Evolutionary conservation across 805 yeast genomes (phyloP).

Genomic region (Wickerhamomyces queroliae): DNA sequence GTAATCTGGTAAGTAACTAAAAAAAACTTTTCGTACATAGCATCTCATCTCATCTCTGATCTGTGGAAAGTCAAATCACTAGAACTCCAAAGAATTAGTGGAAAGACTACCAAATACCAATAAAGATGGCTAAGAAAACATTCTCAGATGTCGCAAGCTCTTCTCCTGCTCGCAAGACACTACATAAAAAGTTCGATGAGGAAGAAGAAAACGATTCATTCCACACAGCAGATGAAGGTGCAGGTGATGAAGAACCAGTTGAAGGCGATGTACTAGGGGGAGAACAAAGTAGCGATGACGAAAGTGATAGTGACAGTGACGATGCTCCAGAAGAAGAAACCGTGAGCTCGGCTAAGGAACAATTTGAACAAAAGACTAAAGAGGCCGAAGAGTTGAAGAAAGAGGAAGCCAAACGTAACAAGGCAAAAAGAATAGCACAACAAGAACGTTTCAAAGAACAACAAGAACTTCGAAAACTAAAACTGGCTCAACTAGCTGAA

Average conservation of each 20-base stretch:
- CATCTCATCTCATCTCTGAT: no score
- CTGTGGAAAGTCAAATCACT: neutral
- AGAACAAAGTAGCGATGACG: slow-evolving; percentile 12
- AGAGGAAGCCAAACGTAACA: slow-evolving; percentile 18
- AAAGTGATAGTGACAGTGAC: slow-evolving; percentile 26
- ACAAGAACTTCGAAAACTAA: slow-evolving; percentile 17
- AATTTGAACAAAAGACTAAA: slow-evolving; percentile 20
- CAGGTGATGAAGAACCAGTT: slow-evolving; percentile 4
- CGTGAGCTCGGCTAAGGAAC: slow-evolving; percentile 20
- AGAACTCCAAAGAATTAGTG: neutral
- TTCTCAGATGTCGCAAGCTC: neutral
- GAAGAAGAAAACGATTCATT: slow-evolving; percentile 13
- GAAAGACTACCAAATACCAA: neutral
- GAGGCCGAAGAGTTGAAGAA: slow-evolving; percentile 22
- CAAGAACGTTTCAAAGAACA: slow-evolving; percentile 18
- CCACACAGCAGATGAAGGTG: slow-evolving; percentile 15
- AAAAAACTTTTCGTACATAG: no score
- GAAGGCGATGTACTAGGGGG: slow-evolving; percentile 5
- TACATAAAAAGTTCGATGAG: slow-evolving; percentile 17
- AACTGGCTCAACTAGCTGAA: slow-evolving; percentile 13
- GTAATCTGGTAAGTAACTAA: no score
- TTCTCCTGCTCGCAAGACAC: neutral
- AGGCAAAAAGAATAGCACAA: slow-evolving; percentile 22
- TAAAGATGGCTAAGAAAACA: neutral
- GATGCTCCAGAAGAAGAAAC: slow-evolving; percentile 51